Conservation (phyloP, 495 filamentous ascomycete genomes). For the Hypoxylon cercidicola region DNA sequence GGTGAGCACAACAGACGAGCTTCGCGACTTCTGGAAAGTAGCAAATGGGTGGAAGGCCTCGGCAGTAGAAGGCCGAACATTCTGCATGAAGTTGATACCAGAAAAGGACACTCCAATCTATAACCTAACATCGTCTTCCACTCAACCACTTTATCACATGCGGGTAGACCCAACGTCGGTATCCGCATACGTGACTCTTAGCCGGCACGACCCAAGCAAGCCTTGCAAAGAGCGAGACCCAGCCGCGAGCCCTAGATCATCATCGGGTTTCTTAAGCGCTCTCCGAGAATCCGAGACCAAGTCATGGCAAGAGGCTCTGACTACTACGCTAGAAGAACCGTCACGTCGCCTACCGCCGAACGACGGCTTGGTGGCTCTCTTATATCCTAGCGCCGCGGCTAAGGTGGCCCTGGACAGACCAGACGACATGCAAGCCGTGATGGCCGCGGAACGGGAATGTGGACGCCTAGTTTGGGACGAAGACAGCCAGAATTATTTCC, state of each 20-base stretch:
- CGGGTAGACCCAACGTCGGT: constrained; percentile 64
- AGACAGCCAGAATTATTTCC: constrained; percentile 69
- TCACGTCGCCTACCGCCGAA: constrained; percentile 66
- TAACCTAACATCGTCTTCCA: constrained; percentile 57
- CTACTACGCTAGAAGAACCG: constrained; percentile 68
- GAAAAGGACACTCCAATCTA: constrained; percentile 63
- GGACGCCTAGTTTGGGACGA: constrained; percentile 77
- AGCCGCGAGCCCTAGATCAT: constrained; percentile 26
- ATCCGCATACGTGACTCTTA: constrained; percentile 62
- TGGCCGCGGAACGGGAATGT: constrained; percentile 75
- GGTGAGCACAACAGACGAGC: constrained; percentile 61
- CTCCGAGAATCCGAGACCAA: constrained; percentile 54
- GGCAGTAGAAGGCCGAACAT: constrained; percentile 58
- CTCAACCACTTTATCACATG: constrained; percentile 63
- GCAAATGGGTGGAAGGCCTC: constrained; percentile 65
- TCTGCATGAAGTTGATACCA: constrained; percentile 60
- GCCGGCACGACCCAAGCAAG: constrained; percentile 64
- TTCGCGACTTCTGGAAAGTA: constrained; percentile 65
- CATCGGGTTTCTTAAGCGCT: constrained; percentile 50
- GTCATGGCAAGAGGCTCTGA: constrained; percentile 65
- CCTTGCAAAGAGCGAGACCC: constrained; percentile 50
- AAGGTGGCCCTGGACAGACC: constrained; percentile 75
- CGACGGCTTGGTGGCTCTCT: constrained; percentile 76
- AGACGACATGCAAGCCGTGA: constrained; percentile 67
- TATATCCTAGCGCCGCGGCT: constrained; percentile 76